phyloP scores from a whole-genome alignment of 495 filamentous ascomycete species.

The Lophiostoma macrostomum region DNA sequence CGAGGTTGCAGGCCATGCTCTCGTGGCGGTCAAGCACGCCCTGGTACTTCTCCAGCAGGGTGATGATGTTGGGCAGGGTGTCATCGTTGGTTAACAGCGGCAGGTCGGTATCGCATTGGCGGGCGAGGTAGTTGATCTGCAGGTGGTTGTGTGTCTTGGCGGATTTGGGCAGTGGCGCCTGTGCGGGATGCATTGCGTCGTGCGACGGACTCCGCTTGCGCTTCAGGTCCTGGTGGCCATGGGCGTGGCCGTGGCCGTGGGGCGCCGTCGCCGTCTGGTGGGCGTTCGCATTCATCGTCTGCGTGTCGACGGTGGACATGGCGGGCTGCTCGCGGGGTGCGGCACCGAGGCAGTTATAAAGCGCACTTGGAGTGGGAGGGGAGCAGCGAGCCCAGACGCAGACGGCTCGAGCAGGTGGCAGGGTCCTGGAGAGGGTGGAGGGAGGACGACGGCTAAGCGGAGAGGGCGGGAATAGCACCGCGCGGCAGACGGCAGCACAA shows the following conservation, averaged over 20 bases:
- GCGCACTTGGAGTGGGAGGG: constrained; percentile 23
- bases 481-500: not conserved
- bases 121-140: constrained; percentile 80
- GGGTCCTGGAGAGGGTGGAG: constrained; percentile 15
- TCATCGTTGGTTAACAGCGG: constrained; percentile 60
- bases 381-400: constrained; percentile 18
- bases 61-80: constrained; percentile 59
- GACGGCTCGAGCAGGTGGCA: constrained; percentile 14
- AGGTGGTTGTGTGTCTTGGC: constrained; percentile 55
- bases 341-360: constrained; percentile 18
- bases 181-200: constrained; percentile 38
- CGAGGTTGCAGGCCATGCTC: constrained; percentile 78
- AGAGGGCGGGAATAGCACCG: not conserved
- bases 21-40: constrained; percentile 81
- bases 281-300: not conserved
- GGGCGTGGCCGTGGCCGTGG: constrained; percentile 5
- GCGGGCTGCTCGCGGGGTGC: constrained; percentile 4
- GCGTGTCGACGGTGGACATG: constrained; percentile 16
- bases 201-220: constrained; percentile 59
- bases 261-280: not conserved
- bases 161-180: constrained; percentile 49
- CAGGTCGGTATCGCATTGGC: constrained; percentile 59
- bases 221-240: constrained; percentile 42
- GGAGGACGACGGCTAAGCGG: constrained; percentile 15
- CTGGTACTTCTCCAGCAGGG: constrained; percentile 73